Conservation (phyloP, 371 early-diverging fungal genomes). For the Mortierella sp. region DNA sequence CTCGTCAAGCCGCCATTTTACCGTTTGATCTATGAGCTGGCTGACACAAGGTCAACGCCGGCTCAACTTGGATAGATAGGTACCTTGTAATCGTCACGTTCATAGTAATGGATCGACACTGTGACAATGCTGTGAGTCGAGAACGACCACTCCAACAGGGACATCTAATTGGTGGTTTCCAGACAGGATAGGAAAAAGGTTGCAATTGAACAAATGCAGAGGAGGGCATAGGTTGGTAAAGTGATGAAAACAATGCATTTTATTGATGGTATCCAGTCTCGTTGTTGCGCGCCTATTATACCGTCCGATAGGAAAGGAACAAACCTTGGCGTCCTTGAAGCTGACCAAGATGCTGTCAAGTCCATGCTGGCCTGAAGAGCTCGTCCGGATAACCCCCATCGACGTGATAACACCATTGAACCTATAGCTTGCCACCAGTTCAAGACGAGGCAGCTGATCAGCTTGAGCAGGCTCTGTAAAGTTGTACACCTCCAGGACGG, state of each 20-base stretch:
- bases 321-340: constrained; percentile 95
- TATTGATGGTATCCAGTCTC: constrained; percentile 22
- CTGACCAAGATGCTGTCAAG: constrained; percentile 88
- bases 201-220: constrained; percentile 6
- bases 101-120: constrained; percentile 97
- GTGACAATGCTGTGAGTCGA: constrained; percentile 85
- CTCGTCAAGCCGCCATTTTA: background rate
- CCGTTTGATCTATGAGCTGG: background rate
- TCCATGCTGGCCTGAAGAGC: constrained; percentile 76
- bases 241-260: constrained; percentile 29
- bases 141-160: constrained; percentile 89
- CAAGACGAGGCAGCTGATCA: constrained; percentile 75
- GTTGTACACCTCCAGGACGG: constrained; percentile 85
- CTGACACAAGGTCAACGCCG: background rate
- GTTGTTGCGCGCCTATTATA: constrained; percentile 1
- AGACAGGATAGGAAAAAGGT: background rate
- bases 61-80: background rate
- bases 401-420: constrained; percentile 88
- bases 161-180: constrained; percentile 74
- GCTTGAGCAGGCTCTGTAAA: constrained; percentile 75
- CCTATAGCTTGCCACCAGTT: constrained; percentile 79
- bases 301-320: constrained; percentile 17
- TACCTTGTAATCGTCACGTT: constrained; percentile 92
- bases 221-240: constrained; percentile 3
- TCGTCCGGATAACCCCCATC: constrained; percentile 81